Evolutionary conservation across 1,284 basidiomycete genomes (phyloP).

Genomic region (Schizophyllum commune): DNA sequence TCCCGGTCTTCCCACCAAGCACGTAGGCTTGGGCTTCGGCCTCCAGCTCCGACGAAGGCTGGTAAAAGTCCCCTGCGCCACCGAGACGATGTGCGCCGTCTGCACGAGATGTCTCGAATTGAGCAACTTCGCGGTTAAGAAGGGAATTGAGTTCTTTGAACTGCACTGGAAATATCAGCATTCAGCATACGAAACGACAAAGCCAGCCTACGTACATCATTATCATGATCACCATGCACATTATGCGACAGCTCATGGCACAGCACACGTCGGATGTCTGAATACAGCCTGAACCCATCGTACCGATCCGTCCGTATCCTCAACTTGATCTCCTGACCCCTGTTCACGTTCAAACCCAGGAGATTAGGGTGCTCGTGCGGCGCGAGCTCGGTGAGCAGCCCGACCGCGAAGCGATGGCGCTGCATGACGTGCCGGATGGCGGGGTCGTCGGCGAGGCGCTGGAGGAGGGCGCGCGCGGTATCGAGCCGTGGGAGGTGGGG

Average conservation of each 20-base stretch:
- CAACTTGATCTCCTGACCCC: conserved; percentile 56
- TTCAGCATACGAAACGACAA: not conserved
- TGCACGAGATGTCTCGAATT: conserved; percentile 45
- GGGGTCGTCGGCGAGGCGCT: conserved; percentile 55
- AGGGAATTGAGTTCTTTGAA: conserved; percentile 73
- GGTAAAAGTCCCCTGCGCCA: conserved; percentile 34
- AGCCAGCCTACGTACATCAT: conserved; percentile 68
- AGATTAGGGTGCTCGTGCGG: conserved; percentile 67
- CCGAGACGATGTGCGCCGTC: conserved; percentile 49
- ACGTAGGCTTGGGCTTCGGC: conserved; percentile 40
- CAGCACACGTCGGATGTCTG: conserved; percentile 56
- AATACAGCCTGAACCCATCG: conserved; percentile 63
- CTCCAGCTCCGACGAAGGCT: conserved; percentile 47
- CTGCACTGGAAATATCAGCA: conserved; percentile 21
- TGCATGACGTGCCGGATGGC: conserved; percentile 66
- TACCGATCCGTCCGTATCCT: conserved; percentile 62
- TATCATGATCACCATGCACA: conserved; percentile 61
- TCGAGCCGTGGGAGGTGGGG: conserved; percentile 55
- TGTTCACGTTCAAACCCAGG: conserved; percentile 63
- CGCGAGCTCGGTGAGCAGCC: conserved; percentile 64
- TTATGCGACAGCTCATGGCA: conserved; percentile 77
- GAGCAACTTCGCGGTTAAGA: conserved; percentile 63
- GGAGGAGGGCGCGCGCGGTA: conserved; percentile 44
- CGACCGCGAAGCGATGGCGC: conserved; percentile 56
- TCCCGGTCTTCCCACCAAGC: conserved; percentile 34